Evolutionary conservation across 2,329 filamentous ascomycete species (phyloP).

Genomic region (Aspergillus viridinutans): DNA sequence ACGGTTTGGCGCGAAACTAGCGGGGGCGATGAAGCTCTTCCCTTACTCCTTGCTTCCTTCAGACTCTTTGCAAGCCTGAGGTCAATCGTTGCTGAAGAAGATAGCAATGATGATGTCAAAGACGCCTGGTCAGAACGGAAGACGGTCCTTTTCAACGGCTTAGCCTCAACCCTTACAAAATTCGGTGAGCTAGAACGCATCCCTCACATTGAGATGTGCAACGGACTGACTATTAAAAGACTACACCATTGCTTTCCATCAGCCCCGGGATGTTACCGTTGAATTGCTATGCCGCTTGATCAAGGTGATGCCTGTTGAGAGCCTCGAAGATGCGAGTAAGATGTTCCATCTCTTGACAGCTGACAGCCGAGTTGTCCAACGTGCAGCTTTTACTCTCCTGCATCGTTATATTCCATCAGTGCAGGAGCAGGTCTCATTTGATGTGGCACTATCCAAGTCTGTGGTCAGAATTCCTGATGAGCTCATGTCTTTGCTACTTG

Average conservation of each 20-base stretch:
- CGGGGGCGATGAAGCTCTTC: slow-evolving; percentile 50
- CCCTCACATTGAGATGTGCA: not conserved
- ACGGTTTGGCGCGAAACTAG: slow-evolving; percentile 53
- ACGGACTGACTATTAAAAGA: slow-evolving; percentile 27
- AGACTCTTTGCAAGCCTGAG: slow-evolving; percentile 64
- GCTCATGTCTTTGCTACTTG: slow-evolving; percentile 75
- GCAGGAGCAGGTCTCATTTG: slow-evolving; percentile 79
- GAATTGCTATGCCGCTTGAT: slow-evolving; percentile 67
- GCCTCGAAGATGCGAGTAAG: slow-evolving; percentile 61
- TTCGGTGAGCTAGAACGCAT: slow-evolving; percentile 31
- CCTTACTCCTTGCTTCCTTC: slow-evolving; percentile 67
- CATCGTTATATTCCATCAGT: slow-evolving; percentile 71
- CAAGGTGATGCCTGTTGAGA: slow-evolving; percentile 57
- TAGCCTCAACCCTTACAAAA: slow-evolving; percentile 40
- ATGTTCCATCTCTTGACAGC: slow-evolving; percentile 74
- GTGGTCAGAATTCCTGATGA: slow-evolving; percentile 74
- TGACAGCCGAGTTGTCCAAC: slow-evolving; percentile 70
- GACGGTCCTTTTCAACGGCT: slow-evolving; percentile 55
- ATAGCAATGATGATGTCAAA: slow-evolving; percentile 79
- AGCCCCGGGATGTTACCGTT: slow-evolving; percentile 72
- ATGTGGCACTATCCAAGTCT: slow-evolving; percentile 54
- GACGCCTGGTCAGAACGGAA: slow-evolving; percentile 65
- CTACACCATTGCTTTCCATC: slow-evolving; percentile 51
- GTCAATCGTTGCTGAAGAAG: slow-evolving; percentile 50
- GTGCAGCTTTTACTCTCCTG: slow-evolving; percentile 73